phyloP scores from a whole-genome alignment of 2,329 filamentous ascomycete genomes.

The Penicillium fuscoglaucum region DNA sequence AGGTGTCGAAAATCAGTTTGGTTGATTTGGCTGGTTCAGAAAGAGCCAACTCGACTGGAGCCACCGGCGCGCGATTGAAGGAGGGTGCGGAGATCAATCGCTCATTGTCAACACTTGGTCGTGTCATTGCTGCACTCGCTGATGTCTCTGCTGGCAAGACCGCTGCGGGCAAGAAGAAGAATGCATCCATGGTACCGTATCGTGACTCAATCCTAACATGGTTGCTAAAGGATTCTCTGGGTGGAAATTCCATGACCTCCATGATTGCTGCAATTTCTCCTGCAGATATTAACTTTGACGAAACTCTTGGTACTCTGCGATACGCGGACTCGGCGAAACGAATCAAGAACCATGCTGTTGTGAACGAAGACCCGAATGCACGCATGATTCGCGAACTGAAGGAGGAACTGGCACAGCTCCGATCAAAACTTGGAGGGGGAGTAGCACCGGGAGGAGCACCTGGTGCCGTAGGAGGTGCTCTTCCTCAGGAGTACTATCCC shows the following conservation, averaged over 20 bases:
- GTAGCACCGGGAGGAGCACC: slow-evolving; percentile 43
- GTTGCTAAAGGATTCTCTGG: slow-evolving; percentile 93
- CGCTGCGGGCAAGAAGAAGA: slow-evolving; percentile 72
- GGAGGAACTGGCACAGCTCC: slow-evolving; percentile 82
- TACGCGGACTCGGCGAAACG: slow-evolving; percentile 98
- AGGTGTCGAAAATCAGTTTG: slow-evolving; percentile 95
- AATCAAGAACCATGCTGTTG: slow-evolving; percentile 99
- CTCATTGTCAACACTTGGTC: slow-evolving; percentile 90
- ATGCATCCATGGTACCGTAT: slow-evolving; percentile 81
- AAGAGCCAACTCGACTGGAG: slow-evolving; percentile 93
- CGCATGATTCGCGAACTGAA: slow-evolving; percentile 98
- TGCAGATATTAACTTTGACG: slow-evolving; percentile 98
- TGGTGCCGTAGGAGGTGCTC: slow-evolving; percentile 50
- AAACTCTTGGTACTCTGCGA: slow-evolving; percentile 90
- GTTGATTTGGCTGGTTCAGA: slow-evolving; percentile 98
- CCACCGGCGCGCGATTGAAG: slow-evolving; percentile 90
- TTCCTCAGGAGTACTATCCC: slow-evolving; percentile 80
- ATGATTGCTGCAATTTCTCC: slow-evolving; percentile 99
- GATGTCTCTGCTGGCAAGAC: slow-evolving; percentile 72
- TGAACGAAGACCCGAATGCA: slow-evolving; percentile 98
- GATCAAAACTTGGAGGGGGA: slow-evolving; percentile 76
- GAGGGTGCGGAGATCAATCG: slow-evolving; percentile 98
- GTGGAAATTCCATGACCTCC: slow-evolving; percentile 98
- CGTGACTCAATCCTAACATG: slow-evolving; percentile 96
- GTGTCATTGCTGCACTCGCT: slow-evolving; percentile 93